Evolutionary conservation across 257 asterid genomes (phyloP).

Genomic region (Penstemon eatonii): DNA sequence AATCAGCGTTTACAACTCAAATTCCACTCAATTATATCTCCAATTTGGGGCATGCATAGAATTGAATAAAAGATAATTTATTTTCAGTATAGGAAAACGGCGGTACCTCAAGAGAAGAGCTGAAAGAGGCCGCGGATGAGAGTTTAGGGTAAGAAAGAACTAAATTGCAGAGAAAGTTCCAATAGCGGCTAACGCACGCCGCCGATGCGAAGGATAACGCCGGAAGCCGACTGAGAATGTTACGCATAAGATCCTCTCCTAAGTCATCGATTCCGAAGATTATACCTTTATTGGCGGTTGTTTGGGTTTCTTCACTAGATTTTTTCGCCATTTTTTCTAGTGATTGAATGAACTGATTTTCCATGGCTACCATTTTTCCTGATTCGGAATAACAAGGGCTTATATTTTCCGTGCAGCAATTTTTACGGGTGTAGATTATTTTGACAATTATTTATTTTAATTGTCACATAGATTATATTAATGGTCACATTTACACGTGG

Average conservation of each 20-base stretch:
- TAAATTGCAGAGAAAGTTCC: conserved; percentile 62
- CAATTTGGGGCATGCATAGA: not conserved
- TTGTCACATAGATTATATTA: no score
- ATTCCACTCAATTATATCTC: no score
- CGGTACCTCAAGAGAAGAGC: conserved; percentile 51
- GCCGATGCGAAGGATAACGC: conserved; percentile 69
- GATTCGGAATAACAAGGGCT: no score
- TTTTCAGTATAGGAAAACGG: not conserved
- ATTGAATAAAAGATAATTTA: not conserved
- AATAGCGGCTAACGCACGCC: conserved; percentile 75
- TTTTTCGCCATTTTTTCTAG: conserved; percentile 29
- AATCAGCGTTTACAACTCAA: no score
- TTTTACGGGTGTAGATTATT: no score
- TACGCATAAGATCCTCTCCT: conserved; percentile 56
- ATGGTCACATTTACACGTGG: no score
- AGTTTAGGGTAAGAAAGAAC: conserved; percentile 68
- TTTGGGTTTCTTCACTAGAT: conserved; percentile 10
- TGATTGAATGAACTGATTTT: not conserved
- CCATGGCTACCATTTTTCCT: no score
- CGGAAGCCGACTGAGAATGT: conserved; percentile 63
- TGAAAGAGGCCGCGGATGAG: conserved; percentile 65
- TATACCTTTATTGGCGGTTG: not conserved
- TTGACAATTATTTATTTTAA: no score
- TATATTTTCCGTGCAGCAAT: no score
- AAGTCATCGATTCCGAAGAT: conserved; percentile 46